Percentiles rank a stretch among this genome's conserved stretches.
Conservation (phyloP, 2,329 filamentous ascomycete genomes). For the Trematosphaeria pertusa region DNA sequence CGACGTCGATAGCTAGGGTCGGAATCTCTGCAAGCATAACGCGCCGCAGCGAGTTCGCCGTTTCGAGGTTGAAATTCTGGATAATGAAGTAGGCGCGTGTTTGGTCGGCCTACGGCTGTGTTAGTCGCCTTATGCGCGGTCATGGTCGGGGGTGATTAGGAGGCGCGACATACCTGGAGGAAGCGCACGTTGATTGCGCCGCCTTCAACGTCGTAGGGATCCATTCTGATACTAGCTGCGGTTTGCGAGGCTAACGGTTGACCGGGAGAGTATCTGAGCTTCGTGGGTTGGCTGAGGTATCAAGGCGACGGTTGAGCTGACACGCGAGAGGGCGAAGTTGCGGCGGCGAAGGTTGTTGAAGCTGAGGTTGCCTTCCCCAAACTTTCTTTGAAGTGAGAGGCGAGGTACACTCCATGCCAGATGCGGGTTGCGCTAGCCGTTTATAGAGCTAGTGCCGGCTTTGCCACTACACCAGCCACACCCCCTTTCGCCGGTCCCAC, state of each 20-base stretch:
- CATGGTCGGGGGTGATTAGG: slow-evolving; percentile 14
- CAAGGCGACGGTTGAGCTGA: slow-evolving; percentile 24
- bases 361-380: slow-evolving; percentile 9
- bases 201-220: slow-evolving; percentile 56
- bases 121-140: slow-evolving; percentile 22
- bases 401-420: too few species aligned
- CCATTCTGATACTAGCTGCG: slow-evolving; percentile 48
- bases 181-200: slow-evolving; percentile 51
- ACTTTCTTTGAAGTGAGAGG: slow-evolving; percentile 10
- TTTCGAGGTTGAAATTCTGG: slow-evolving; percentile 84
- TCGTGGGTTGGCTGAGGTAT: slow-evolving; percentile 19
- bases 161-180: slow-evolving; percentile 41
- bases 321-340: slow-evolving; percentile 24
- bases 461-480: slow-evolving; percentile 16
- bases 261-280: slow-evolving; percentile 10
- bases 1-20: slow-evolving; percentile 91
- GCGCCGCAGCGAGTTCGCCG: slow-evolving; percentile 91
- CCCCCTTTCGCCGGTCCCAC: background rate
- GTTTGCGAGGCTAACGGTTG: slow-evolving; percentile 1
- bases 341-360: slow-evolving; percentile 21
- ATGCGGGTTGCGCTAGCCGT: too few species aligned
- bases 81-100: slow-evolving; percentile 91
- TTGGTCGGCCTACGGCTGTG: slow-evolving; percentile 69
- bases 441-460: too few species aligned
- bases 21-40: slow-evolving; percentile 93